phyloP scores from a whole-genome alignment of 495 filamentous ascomycete genomes.

The Hypomontagnella submonticulosa region DNA sequence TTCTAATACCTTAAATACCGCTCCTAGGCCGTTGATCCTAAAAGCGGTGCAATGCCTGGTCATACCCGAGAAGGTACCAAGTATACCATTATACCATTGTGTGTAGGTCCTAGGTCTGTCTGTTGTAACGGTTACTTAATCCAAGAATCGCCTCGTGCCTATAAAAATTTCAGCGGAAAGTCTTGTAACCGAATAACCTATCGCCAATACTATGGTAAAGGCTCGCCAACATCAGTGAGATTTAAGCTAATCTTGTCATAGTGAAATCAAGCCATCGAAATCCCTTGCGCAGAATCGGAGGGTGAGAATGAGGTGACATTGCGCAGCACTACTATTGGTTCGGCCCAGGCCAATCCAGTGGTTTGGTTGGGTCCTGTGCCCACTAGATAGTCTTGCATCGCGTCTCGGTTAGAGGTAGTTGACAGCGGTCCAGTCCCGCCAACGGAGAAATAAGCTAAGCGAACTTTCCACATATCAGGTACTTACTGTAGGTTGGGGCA shows the following conservation, averaged over 20 bases:
- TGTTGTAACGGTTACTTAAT: too few species aligned
- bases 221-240: background rate
- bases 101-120: too few species aligned
- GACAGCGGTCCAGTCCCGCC: conserved; percentile 24
- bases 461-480: background rate
- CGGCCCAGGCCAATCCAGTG: conserved; percentile 39
- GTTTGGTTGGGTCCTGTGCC: conserved; percentile 28
- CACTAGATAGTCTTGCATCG: conserved; percentile 32
- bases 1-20: too few species aligned
- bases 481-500: background rate
- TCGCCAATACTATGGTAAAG: too few species aligned
- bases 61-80: too few species aligned
- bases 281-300: conserved; percentile 23
- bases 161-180: too few species aligned
- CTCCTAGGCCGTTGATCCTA: too few species aligned
- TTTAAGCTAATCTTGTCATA: conserved; percentile 1
- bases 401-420: conserved; percentile 31
- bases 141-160: too few species aligned
- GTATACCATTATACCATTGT: too few species aligned
- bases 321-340: conserved; percentile 27
- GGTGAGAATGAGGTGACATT: conserved; percentile 13
- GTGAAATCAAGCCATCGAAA: conserved; percentile 1
- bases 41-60: too few species aligned
- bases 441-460: conserved; percentile 10
- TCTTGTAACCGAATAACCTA: too few species aligned